Evolutionary conservation across 2,329 filamentous ascomycete genomes (phyloP).

Genomic region (Herpotrichia juniperi): DNA sequence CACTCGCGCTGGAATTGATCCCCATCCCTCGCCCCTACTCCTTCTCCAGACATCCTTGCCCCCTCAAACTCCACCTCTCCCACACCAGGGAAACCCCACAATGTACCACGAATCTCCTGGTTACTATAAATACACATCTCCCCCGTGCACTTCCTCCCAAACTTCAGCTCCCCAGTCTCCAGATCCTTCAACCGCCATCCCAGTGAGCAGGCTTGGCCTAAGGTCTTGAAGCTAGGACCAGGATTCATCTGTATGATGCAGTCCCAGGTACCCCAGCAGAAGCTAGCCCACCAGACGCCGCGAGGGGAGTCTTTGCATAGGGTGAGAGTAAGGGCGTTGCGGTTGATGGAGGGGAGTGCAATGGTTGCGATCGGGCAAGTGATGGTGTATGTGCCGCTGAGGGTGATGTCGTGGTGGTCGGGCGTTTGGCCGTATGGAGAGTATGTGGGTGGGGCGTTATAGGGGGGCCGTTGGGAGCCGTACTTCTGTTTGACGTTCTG

Average conservation of each 20-base stretch:
- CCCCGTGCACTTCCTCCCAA: constrained; percentile 43
- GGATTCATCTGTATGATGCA: constrained; percentile 51
- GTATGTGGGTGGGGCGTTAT: background rate
- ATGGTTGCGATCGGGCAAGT: constrained; percentile 16
- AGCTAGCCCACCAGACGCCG: constrained; percentile 55
- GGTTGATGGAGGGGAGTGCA: constrained; percentile 18
- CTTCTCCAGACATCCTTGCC: constrained; percentile 20
- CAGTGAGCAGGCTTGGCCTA: constrained; percentile 13
- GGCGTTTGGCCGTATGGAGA: background rate
- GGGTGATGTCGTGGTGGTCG: constrained; percentile 9
- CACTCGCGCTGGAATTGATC: constrained; percentile 35
- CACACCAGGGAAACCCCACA: constrained; percentile 34
- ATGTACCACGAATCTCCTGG: constrained; percentile 20
- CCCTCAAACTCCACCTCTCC: constrained; percentile 34
- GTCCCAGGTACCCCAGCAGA: constrained; percentile 50
- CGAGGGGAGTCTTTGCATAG: constrained; percentile 17
- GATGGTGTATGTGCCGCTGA: constrained; percentile 56
- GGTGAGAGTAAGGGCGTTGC: constrained; percentile 48
- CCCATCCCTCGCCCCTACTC: constrained; percentile 20
- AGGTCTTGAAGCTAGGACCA: constrained; percentile 15
- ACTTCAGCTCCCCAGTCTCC: constrained; percentile 27
- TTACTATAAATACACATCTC: constrained; percentile 33
- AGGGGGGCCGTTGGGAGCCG: background rate
- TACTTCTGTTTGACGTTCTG: no score
- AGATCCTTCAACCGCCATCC: constrained; percentile 41